phyloP scores from a whole-genome alignment of 2,329 filamentous ascomycete genomes.

The Aschersonia sp. region DNA sequence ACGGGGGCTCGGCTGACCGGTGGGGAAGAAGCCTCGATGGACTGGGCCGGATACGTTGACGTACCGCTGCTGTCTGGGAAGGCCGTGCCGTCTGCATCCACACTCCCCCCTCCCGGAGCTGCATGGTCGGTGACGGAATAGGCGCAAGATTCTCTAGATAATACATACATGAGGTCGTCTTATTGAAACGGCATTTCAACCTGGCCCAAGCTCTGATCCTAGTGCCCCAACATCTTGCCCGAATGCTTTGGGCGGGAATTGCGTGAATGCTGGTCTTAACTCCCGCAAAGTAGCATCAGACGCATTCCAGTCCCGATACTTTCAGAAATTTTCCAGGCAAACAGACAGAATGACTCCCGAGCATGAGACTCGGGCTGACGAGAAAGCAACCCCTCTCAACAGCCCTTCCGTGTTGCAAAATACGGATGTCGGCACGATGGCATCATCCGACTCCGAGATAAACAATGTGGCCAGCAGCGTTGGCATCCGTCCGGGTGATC shows the following conservation, averaged over 20 bases:
- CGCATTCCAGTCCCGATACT: too few species aligned
- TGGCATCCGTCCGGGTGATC: conserved; percentile 3
- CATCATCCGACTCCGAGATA: background rate
- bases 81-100: background rate
- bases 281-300: too few species aligned
- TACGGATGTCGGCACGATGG: background rate
- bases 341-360: too few species aligned
- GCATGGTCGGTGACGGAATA: background rate
- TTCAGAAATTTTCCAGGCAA: too few species aligned
- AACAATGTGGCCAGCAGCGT: conserved; percentile 10
- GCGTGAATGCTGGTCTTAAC: background rate
- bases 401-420: background rate
- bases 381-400: background rate
- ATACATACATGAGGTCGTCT: background rate
- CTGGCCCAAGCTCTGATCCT: background rate
- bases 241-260: background rate
- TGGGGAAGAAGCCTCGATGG: background rate
- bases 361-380: background rate
- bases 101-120: background rate
- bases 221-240: background rate
- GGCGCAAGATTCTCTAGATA: background rate
- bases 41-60: background rate
- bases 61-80: background rate
- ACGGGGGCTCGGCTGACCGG: background rate
- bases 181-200: background rate